Evolutionary conservation across 306 rosid species (phyloP).

Genomic region (Quercus glauca): DNA sequence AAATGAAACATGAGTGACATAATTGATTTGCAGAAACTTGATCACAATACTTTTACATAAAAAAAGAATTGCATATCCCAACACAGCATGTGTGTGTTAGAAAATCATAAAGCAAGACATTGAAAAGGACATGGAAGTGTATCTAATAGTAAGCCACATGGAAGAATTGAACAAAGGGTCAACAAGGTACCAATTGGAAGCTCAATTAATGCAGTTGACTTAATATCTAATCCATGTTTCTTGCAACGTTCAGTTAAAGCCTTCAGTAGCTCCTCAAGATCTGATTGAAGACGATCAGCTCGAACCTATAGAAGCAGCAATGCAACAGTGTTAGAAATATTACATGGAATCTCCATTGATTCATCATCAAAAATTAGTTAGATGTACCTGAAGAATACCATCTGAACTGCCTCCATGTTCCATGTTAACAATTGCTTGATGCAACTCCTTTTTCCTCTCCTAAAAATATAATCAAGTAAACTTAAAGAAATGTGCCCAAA

Average conservation of each 20-base stretch:
- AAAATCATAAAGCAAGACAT: background rate
- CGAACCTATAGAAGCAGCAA: conserved; percentile 62
- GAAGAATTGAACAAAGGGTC: conserved; percentile 4
- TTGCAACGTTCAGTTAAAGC: conserved; percentile 83
- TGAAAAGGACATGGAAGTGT: background rate
- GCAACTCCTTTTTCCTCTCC: conserved; percentile 85
- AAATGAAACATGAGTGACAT: background rate
- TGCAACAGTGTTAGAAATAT: conserved; percentile 32
- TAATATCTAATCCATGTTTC: conserved; percentile 74
- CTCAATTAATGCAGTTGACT: conserved; percentile 66
- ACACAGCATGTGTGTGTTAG: background rate
- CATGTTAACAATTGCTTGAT: conserved; percentile 89
- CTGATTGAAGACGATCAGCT: conserved; percentile 88
- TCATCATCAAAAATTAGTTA: conserved; percentile 9
- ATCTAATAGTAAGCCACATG: conserved; percentile 4
- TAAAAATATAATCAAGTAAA: conserved; percentile 23
- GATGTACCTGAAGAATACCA: conserved; percentile 93
- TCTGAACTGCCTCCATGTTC: conserved; percentile 96
- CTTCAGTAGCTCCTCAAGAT: conserved; percentile 75
- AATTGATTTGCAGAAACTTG: background rate
- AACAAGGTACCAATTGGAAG: conserved; percentile 71
- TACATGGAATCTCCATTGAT: conserved; percentile 3
- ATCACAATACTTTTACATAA: background rate
- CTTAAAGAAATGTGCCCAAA: background rate
- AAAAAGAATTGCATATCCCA: conserved; percentile 2